phyloP scores from a whole-genome alignment of 2,329 filamentous ascomycete species.

The Tolypocladium nubicola region DNA sequence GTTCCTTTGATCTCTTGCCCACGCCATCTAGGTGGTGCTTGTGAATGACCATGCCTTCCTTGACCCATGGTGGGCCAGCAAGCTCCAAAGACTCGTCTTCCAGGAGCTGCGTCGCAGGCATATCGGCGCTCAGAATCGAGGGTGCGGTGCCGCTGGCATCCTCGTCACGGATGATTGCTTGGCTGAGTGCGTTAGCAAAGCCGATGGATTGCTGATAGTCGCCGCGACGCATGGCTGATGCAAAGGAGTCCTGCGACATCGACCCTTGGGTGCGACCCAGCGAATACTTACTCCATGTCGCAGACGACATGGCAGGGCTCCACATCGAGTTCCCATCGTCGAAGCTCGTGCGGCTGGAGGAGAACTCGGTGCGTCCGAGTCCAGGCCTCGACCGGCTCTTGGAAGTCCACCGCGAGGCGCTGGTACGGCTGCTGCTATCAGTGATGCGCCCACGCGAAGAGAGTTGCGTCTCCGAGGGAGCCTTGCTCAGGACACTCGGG shows the following conservation, averaged over 20 bases:
- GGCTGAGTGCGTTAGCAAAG: slow-evolving; percentile 91
- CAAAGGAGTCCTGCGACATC: slow-evolving; percentile 85
- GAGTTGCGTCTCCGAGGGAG: slow-evolving; percentile 70
- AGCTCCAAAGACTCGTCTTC: slow-evolving; percentile 91
- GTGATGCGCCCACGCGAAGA: slow-evolving; percentile 60
- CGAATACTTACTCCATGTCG: slow-evolving; percentile 91
- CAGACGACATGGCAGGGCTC: slow-evolving; percentile 78
- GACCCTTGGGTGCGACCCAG: slow-evolving; percentile 83
- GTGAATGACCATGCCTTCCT: slow-evolving; percentile 91
- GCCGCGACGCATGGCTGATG: slow-evolving; percentile 60
- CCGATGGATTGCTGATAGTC: slow-evolving; percentile 96
- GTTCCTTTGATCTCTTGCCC: slow-evolving; percentile 86
- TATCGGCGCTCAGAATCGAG: slow-evolving; percentile 49
- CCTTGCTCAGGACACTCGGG: slow-evolving; percentile 86
- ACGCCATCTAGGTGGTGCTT: slow-evolving; percentile 90
- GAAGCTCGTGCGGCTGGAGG: slow-evolving; percentile 86
- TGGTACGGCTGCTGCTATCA: slow-evolving; percentile 39
- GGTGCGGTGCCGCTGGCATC: slow-evolving; percentile 40
- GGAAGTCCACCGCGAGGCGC: slow-evolving; percentile 64
- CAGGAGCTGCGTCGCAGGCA: slow-evolving; percentile 54
- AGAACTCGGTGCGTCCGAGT: slow-evolving; percentile 69
- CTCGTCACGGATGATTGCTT: slow-evolving; percentile 92
- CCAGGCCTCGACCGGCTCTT: slow-evolving; percentile 73
- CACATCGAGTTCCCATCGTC: slow-evolving; percentile 85
- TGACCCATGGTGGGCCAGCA: slow-evolving; percentile 92